Conservation (phyloP, 371 early-diverging fungal species). For the Mortierella sp. region DNA sequence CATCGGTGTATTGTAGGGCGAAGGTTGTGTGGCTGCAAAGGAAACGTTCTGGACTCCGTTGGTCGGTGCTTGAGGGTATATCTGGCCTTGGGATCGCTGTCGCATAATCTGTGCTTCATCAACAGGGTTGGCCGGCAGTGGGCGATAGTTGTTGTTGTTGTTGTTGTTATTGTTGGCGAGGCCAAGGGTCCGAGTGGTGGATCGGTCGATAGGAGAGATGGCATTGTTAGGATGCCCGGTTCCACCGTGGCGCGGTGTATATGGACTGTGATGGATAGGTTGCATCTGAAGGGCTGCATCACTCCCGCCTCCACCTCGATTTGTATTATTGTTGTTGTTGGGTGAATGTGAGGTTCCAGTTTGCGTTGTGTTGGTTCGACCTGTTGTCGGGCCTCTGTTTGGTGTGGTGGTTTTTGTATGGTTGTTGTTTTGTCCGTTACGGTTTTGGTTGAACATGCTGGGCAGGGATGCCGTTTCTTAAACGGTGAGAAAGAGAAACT, state of each 20-base stretch:
- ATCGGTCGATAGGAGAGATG: not conserved
- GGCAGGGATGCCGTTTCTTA: not conserved
- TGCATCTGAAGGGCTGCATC: conserved; percentile 38
- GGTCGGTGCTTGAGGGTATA: conserved; percentile 19
- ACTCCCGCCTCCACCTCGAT: conserved; percentile 18
- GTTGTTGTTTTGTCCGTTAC: conserved; percentile 3
- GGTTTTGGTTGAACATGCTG: not conserved
- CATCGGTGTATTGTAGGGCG: conserved; percentile 9
- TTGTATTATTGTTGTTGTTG: conserved; percentile 15
- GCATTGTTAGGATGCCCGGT: not conserved
- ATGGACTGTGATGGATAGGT: conserved; percentile 36
- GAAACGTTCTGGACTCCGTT: conserved; percentile 30
- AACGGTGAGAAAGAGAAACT: not conserved
- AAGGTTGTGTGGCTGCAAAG: conserved; percentile 19
- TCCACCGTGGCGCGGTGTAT: conserved; percentile 23
- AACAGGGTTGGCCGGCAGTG: conserved; percentile 32
- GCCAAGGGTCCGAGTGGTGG: conserved; percentile 21
- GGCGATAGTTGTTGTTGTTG: conserved; percentile 30
- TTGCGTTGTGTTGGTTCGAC: not conserved
- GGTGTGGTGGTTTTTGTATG: not conserved
- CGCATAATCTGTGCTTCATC: conserved; percentile 51
- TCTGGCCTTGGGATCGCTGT: conserved; percentile 46
- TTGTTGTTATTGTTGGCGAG: conserved; percentile 11
- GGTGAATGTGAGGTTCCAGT: not conserved
- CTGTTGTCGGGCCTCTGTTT: not conserved